Base-by-base conservation (phyloP, 169 alveolate species). In the Perkinsus marinus region DNA sequence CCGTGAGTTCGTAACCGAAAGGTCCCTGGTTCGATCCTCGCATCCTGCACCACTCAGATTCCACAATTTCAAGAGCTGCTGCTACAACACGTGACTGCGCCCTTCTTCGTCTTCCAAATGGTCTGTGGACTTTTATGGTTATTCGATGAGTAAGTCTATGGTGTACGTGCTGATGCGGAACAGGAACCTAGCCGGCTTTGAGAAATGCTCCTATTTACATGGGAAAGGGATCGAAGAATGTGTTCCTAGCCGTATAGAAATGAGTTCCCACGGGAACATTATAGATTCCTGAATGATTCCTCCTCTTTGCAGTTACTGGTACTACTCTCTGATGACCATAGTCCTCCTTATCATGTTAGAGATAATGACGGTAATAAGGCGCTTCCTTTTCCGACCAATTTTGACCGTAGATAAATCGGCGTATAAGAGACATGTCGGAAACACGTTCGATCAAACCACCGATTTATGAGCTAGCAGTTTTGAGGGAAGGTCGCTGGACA, bases 91-190 rank as follows among this genome's bases (percentile, higher is more conserved):
- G 94, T 97, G 90, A 95, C 98, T 16, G 97, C 99, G 46, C 99
- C 99, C 39, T 98, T 99, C 96, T 97, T 98, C 94, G 96, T 98
- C 39, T 98, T 98, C 96, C 99, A 99, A 93, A 93, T 98, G 69
- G 96, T 98, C 93, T 96, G 99, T 92, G 97, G 98, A 36, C 93
- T 97, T 0, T 94, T 99, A 47, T 98, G 99, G 99, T 95, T 98
- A 41, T 94, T 98, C 90, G 99, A 99, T 94, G 99, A 98, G 92
- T 98, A 98, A 92, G 93, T 94, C 93, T 38, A 22, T n/a, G n/a
- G n/a, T n/a, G n/a, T n/a, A n/a, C n/a, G n/a, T n/a, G n/a, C n/a
- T n/a, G n/a, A n/a, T n/a, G n/a, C n/a, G n/a, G n/a, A n/a, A n/a
- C n/a, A n/a, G n/a, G n/a, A n/a, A n/a, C n/a, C n/a, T n/a, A n/a